Base-by-base conservation (phyloP, 75 land plant species). In the Adiantum capillusveneris region DNA sequence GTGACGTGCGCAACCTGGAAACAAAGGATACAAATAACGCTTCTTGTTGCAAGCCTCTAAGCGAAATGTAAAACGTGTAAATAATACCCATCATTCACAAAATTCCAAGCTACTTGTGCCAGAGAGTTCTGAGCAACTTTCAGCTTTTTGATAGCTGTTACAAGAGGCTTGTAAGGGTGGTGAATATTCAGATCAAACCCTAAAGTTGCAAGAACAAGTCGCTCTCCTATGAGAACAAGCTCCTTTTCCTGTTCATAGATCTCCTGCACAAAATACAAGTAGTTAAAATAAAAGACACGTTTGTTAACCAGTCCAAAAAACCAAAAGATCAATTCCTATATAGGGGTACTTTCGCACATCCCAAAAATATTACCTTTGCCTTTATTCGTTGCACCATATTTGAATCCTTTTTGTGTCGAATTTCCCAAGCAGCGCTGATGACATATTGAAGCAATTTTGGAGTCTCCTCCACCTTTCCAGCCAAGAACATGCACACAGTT, bases 61-160 rank as follows among this genome's bases (percentile, higher is more conserved):
- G n/a, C n/a, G n/a, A n/a, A n/a, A n/a, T n/a, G n/a, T n/a, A n/a
- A n/a, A n/a, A n/a, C n/a, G n/a, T n/a, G n/a, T n/a, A n/a, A n/a
- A n/a, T n/a, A n/a, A 39, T 85, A 92, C 94, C 97, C 94, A 75
- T 92, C 97, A 76, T 91, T 91, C 24, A 91, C 86, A 73, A 91
- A 91, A 60, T 87, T 91, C 97, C 97, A 91, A 48, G 93, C 97
- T 44, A 88, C 89, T 75, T 92, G 94, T 25, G 94, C 94, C 21
- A 88, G 76, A 6, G 89, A 82, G 69, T 80, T 74, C 37, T 84
- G 88, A 21, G 95, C 84, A 53, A 88, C 89, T 67, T 82, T 82
- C 64, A 92, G 88, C 65, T 82, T 92, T 58, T 85, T 88, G 52
- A 92, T 85, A 56, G 97, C 86, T 52, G 84, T 88, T 29, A 85